These are phyloP conservation scores for Cucumis hystrix DNA, from an alignment of 306 rosid species.

Conservation along the genomic window DNA sequence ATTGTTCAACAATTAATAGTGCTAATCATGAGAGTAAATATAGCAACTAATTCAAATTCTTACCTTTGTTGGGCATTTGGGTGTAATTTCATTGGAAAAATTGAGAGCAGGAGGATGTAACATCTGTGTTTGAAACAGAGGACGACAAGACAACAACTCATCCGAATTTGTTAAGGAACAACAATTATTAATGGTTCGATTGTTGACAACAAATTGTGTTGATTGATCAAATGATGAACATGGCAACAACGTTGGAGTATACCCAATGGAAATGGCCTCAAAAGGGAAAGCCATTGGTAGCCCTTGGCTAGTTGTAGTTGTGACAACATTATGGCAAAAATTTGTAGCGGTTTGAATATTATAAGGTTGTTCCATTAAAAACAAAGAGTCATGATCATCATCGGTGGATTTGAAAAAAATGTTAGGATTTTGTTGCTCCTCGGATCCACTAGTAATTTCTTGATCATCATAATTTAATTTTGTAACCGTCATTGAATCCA, in stretches of 20 bases:
- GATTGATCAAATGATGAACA: neutral
- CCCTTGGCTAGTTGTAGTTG: neutral
- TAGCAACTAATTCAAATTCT: neutral
- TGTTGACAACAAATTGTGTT: neutral
- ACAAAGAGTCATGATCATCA: neutral
- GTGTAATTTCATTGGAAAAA: neutral
- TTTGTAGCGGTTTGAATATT: neutral
- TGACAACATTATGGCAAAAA: neutral
- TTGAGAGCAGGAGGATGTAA: neutral
- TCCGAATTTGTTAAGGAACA: neutral
- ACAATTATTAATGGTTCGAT: neutral
- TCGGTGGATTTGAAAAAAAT: neutral
- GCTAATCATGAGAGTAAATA: neutral
- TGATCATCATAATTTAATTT: neutral
- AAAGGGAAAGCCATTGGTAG: neutral
- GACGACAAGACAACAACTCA: neutral
- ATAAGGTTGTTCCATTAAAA: neutral
- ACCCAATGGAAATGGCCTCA: neutral
- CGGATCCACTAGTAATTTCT: neutral
- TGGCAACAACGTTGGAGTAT: neutral
- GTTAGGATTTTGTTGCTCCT: neutral
- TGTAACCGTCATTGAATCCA: neutral
- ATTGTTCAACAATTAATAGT: too few relatives aligned
- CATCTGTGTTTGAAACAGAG: neutral
- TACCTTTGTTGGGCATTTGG: neutral